phyloP scores from a whole-genome alignment of 352 stramenopile species.

The Globisporangium barbulae region DNA sequence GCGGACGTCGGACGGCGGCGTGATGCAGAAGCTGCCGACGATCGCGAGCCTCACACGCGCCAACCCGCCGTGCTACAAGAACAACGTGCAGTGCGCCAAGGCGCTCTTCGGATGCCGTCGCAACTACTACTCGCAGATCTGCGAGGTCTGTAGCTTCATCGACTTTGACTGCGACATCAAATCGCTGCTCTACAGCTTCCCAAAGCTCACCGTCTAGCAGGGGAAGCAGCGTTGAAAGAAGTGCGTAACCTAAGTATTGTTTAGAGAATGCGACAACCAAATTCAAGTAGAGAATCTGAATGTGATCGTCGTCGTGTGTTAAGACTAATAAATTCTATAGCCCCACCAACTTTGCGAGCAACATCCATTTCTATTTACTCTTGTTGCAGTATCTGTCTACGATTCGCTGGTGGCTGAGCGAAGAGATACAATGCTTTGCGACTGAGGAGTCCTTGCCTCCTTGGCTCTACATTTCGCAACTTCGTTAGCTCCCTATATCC shows the following conservation, averaged over 20 bases:
- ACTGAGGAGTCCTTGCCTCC: no score
- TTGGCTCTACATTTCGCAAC: no score
- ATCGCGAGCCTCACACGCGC: conserved; percentile 22
- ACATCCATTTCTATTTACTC: no score
- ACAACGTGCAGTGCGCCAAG: conserved; percentile 43
- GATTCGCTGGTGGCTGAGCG: no score
- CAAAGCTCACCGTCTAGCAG: neutral
- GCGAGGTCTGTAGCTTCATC: conserved; percentile 32
- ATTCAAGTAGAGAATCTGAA: neutral
- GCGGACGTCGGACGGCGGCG: conserved; percentile 30
- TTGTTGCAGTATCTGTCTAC: no score
- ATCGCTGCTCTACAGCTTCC: neutral
- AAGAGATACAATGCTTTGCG: no score
- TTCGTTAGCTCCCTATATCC: no score
- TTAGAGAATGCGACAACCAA: neutral
- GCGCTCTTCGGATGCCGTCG: conserved; percentile 50
- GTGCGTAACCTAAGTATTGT: neutral
- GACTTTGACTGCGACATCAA: conserved; percentile 2
- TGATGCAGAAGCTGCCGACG: conserved; percentile 44
- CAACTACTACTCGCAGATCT: conserved; percentile 49
- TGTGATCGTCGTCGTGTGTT: neutral
- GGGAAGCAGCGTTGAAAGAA: neutral
- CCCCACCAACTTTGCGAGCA: no score
- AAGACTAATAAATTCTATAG: no score
- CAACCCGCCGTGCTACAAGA: conserved; percentile 65